These are phyloP conservation scores for Dactylellina parvicollis DNA, from an alignment of 2,329 filamentous ascomycete genomes.

Conservation along the genomic window DNA sequence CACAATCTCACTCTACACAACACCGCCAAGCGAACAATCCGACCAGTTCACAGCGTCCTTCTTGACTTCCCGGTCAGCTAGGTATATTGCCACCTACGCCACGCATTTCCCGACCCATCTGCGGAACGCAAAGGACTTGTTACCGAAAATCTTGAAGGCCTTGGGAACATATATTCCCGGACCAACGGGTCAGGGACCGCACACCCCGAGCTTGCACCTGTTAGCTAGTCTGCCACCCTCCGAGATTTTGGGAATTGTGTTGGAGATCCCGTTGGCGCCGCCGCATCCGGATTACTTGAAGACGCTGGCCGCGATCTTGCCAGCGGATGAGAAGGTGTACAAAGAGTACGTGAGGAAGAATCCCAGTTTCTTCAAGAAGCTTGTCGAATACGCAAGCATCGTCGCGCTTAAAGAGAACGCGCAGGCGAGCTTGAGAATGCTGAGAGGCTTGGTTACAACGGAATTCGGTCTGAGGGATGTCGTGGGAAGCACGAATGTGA, in stretches of 20 bases:
- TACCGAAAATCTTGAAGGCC: slow-evolving; percentile 45
- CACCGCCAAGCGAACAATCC: slow-evolving; percentile 38
- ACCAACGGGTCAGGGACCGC: slow-evolving; percentile 38
- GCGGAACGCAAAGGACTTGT: slow-evolving; percentile 31
- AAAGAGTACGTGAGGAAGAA: slow-evolving; percentile 37
- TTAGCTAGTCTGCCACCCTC: slow-evolving; percentile 31
- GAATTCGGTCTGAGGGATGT: slow-evolving; percentile 40
- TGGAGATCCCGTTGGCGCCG: slow-evolving; percentile 43
- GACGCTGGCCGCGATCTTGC: slow-evolving; percentile 33
- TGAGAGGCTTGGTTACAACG: slow-evolving; percentile 33
- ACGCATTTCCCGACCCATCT: slow-evolving; percentile 42
- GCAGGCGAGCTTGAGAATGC: slow-evolving; percentile 46
- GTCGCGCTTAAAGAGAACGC: slow-evolving; percentile 47
- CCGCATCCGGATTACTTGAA: slow-evolving; percentile 49
- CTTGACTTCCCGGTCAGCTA: slow-evolving; percentile 41
- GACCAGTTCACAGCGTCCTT: slow-evolving; percentile 52
- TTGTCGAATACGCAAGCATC: slow-evolving; percentile 43
- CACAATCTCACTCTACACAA: slow-evolving; percentile 41
- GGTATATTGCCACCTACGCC: slow-evolving; percentile 47
- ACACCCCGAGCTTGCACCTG: slow-evolving; percentile 37
- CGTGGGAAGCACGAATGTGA: slow-evolving; percentile 30
- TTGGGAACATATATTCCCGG: slow-evolving; percentile 47
- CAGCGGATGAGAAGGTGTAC: slow-evolving; percentile 37
- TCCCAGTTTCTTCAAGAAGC: slow-evolving; percentile 50
- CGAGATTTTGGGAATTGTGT: slow-evolving; percentile 22